These are phyloP conservation scores for Fusarium penzigii DNA, from an alignment of 2,329 filamentous ascomycete species.

Conservation along the genomic window DNA sequence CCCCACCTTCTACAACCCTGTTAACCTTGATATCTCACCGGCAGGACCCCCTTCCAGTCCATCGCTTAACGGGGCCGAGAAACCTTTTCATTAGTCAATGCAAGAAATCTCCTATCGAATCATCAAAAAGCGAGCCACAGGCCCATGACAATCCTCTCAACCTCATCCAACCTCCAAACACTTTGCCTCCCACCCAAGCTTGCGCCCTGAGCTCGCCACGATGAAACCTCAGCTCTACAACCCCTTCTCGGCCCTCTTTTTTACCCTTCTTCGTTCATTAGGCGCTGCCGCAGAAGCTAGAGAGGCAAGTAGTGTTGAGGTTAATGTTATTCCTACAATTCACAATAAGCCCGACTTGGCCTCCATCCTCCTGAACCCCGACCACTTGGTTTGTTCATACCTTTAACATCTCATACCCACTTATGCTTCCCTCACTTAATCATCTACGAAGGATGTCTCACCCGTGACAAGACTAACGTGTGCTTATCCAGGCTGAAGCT, in stretches of 20 bases:
- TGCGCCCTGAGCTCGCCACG: neutral
- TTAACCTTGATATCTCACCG: too few relatives aligned
- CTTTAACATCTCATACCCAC: neutral
- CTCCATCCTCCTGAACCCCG: conserved; percentile 2
- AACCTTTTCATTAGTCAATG: too few relatives aligned
- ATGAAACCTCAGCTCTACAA: conserved; percentile 11
- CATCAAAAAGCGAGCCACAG: too few relatives aligned
- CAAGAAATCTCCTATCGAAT: too few relatives aligned
- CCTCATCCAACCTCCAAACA: too few relatives aligned
- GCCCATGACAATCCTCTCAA: too few relatives aligned
- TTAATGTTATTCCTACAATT: conserved; percentile 2
- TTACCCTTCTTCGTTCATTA: conserved; percentile 4
- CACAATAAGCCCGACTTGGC: conserved; percentile 11
- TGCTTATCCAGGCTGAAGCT: neutral
- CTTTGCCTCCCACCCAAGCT: too few relatives aligned
- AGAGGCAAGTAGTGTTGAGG: conserved; percentile 9
- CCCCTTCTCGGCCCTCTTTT: conserved; percentile 4
- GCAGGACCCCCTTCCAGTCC: too few relatives aligned
- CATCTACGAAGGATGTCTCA: neutral
- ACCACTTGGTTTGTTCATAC: conserved; percentile 18
- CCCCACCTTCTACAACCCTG: too few relatives aligned
- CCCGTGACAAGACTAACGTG: conserved; percentile 5
- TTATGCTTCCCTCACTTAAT: neutral
- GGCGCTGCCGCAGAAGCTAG: conserved; percentile 9
- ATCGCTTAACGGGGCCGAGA: too few relatives aligned